Percentiles rank a stretch among this genome's conserved stretches.
Conservation (phyloP, 257 asterid species). For the Solanum appendiculatum region DNA sequence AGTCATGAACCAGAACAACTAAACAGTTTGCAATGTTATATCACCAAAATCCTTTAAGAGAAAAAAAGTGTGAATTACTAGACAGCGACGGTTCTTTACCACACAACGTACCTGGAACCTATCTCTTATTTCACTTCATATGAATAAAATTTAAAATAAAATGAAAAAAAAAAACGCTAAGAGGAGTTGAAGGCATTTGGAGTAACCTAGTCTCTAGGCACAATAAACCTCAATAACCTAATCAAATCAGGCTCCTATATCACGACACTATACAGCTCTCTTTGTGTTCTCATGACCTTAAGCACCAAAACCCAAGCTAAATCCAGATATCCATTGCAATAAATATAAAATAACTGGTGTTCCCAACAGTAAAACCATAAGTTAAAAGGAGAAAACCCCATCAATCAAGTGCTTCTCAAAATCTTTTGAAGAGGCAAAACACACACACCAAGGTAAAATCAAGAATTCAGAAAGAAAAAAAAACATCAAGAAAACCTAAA, state of each 20-base stretch:
- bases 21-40: background rate
- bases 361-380: background rate
- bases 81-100: background rate
- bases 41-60: background rate
- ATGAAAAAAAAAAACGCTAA: background rate
- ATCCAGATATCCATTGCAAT: background rate
- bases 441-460: background rate
- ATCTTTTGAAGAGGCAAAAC: background rate
- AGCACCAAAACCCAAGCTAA: background rate
- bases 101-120: background rate
- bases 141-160: background rate
- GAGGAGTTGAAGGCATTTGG: background rate
- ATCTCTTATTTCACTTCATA: background rate
- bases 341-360: background rate
- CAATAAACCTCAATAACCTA: background rate
- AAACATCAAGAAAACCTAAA: background rate
- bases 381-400: background rate
- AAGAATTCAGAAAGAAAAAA: background rate
- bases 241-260: background rate
- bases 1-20: background rate
- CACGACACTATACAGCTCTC: background rate
- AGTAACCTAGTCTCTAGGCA: background rate
- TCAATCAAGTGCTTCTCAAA: background rate
- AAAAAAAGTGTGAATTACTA: background rate
- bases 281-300: background rate